Conservation (phyloP, 306 rosid species). For the Prunus mume region DNA sequence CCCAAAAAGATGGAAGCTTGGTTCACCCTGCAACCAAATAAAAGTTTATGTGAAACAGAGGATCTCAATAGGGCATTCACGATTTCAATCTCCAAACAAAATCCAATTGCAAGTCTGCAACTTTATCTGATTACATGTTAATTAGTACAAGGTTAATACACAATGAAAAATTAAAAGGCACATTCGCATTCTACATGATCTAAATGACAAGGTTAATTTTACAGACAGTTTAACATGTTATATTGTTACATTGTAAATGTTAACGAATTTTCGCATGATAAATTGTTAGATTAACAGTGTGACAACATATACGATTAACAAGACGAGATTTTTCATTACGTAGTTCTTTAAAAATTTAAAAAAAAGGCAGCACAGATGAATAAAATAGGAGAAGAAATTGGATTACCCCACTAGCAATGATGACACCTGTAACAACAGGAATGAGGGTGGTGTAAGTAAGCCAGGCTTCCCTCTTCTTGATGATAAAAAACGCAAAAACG, state of each 20-base stretch:
- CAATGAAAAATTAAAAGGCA: background rate
- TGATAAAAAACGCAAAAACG: constrained; percentile 20
- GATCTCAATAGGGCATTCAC: background rate
- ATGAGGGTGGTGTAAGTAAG: constrained; percentile 17
- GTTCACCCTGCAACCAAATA: constrained; percentile 22
- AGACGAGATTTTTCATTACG: background rate
- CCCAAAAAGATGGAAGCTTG: constrained; percentile 30
- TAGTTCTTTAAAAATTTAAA: background rate
- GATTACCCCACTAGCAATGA: constrained; percentile 31
- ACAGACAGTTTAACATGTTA: background rate
- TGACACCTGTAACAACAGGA: constrained; percentile 28
- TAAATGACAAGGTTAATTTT: no score
- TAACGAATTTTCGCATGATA: background rate
- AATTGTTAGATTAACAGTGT: background rate
- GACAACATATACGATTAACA: background rate
- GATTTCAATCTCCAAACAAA: background rate
- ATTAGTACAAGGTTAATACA: background rate
- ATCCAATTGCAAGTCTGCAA: background rate
- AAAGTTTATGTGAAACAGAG: background rate
- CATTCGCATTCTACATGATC: background rate
- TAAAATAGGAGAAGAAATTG: background rate
- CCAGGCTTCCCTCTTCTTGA: constrained; percentile 24
- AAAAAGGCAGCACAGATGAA: background rate
- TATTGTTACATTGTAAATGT: background rate
- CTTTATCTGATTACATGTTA: no score